These are phyloP conservation scores for Trematosphaeria pertusa DNA, from an alignment of 2,329 filamentous ascomycete genomes.

Conservation along the genomic window DNA sequence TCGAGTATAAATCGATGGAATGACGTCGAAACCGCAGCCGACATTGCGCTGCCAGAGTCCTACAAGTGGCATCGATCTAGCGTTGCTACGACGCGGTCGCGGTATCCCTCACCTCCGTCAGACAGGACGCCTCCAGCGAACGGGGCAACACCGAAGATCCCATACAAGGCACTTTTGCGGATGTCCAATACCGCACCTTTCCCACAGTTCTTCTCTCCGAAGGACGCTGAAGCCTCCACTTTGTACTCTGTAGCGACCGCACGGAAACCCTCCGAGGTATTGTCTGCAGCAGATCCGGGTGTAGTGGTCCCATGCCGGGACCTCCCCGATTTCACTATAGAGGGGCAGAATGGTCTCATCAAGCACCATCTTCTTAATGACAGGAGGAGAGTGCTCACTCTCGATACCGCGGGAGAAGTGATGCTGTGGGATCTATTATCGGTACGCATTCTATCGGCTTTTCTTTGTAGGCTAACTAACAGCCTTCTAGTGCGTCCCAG, in stretches of 20 bases:
- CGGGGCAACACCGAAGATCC: slow-evolving; percentile 65
- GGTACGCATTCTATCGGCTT: slow-evolving; percentile 55
- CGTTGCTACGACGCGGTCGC: slow-evolving; percentile 54
- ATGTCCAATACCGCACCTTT: slow-evolving; percentile 86
- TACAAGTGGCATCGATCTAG: slow-evolving; percentile 62
- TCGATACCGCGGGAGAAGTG: slow-evolving; percentile 95
- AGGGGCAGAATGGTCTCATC: slow-evolving; percentile 92
- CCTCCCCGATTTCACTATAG: slow-evolving; percentile 67
- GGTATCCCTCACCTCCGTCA: slow-evolving; percentile 49
- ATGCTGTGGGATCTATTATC: slow-evolving; percentile 92
- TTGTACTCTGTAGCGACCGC: slow-evolving; percentile 56
- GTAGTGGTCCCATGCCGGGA: slow-evolving; percentile 47
- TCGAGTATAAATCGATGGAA: slow-evolving; percentile 93
- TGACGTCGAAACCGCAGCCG: slow-evolving; percentile 79
- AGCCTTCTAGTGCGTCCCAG: slow-evolving; percentile 72
- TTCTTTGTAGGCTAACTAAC: slow-evolving; percentile 22
- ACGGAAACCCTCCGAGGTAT: slow-evolving; percentile 65
- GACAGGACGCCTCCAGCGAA: slow-evolving; percentile 38
- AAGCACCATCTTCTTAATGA: slow-evolving; percentile 94
- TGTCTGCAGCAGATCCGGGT: slow-evolving; percentile 51
- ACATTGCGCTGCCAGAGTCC: slow-evolving; percentile 65
- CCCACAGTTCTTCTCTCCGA: slow-evolving; percentile 60
- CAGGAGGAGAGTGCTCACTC: slow-evolving; percentile 82
- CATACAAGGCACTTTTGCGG: slow-evolving; percentile 77
- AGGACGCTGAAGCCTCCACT: slow-evolving; percentile 64